phyloP scores from a whole-genome alignment of 495 filamentous ascomycete genomes.

The Penicillium macrosclerotiorum region DNA sequence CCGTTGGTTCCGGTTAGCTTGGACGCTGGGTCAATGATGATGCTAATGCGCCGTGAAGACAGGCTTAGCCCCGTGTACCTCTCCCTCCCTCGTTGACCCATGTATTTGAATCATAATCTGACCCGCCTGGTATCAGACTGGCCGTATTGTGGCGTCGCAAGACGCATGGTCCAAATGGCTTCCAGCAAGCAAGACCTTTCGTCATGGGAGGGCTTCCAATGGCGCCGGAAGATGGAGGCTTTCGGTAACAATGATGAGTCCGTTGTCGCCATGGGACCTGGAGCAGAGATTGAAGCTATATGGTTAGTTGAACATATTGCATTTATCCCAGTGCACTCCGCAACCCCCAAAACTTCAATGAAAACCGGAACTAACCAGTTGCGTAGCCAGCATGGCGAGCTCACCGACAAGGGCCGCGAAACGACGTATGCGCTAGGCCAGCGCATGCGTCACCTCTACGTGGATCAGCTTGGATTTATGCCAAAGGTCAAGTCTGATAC shows the following conservation, averaged over 20 bases:
- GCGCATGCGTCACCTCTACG: conserved; percentile 78
- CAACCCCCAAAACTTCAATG: no score
- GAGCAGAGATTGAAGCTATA: conserved; percentile 68
- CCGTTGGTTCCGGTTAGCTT: no score
- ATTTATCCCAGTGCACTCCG: no score
- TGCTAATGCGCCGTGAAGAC: conserved; percentile 45
- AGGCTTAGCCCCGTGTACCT: conserved; percentile 70
- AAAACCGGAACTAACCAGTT: conserved; percentile 19
- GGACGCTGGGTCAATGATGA: no score
- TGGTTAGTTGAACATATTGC: no score
- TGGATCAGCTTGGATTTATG: conserved; percentile 84
- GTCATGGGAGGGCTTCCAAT: conserved; percentile 68
- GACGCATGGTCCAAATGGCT: conserved; percentile 68
- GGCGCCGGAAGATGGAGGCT: conserved; percentile 75
- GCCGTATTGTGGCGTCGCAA: conserved; percentile 85
- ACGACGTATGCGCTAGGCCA: conserved; percentile 80
- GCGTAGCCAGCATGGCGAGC: conserved; percentile 69
- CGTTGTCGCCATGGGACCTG: conserved; percentile 62
- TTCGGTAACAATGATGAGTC: conserved; percentile 73
- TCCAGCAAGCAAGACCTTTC: conserved; percentile 55
- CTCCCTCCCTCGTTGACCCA: neutral
- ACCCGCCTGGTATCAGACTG: conserved; percentile 55
- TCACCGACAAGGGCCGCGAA: conserved; percentile 83
- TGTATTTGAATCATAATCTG: conserved; percentile 12
- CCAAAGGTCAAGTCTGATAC: conserved; percentile 61